These are phyloP conservation scores for Peltaster fructicola DNA, from an alignment of 2,329 filamentous ascomycete genomes.

Conservation along the genomic window DNA sequence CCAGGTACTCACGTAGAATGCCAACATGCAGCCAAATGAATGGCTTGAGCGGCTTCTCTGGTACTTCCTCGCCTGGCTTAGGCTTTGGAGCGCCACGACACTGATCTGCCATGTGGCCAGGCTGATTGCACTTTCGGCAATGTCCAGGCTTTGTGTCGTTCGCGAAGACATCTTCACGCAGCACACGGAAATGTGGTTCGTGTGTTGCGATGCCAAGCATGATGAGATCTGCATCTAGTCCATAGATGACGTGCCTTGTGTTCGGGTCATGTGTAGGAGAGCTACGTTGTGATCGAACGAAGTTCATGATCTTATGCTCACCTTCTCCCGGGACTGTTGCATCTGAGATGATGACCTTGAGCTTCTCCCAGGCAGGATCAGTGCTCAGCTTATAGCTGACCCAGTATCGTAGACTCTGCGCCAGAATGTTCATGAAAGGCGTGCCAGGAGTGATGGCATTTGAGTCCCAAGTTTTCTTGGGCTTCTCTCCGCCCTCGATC, in stretches of 20 bases:
- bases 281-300: constrained; percentile 79
- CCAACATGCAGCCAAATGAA: constrained; percentile 98
- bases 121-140: constrained; percentile 81
- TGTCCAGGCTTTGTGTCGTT: constrained; percentile 68
- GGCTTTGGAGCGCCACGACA: constrained; percentile 66
- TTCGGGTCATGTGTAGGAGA: constrained; percentile 90
- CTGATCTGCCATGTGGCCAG: constrained; percentile 73
- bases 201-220: constrained; percentile 96
- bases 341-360: constrained; percentile 97
- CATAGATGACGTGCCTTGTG: constrained; percentile 88
- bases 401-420: constrained; percentile 84
- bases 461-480: constrained; percentile 83
- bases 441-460: constrained; percentile 87
- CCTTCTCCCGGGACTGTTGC: constrained; percentile 94
- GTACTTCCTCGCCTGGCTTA: constrained; percentile 55
- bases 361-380: constrained; percentile 83
- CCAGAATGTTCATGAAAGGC: constrained; percentile 95
- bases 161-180: constrained; percentile 92
- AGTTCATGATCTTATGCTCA: constrained; percentile 99
- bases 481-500: constrained; percentile 31
- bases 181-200: constrained; percentile 88
- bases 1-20: constrained; percentile 80
- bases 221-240: constrained; percentile 92
- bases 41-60: constrained; percentile 74
- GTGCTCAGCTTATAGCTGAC: constrained; percentile 94